Conservation (phyloP, 371 early-diverging fungal genomes). For the Phascolomyces articulosus region DNA sequence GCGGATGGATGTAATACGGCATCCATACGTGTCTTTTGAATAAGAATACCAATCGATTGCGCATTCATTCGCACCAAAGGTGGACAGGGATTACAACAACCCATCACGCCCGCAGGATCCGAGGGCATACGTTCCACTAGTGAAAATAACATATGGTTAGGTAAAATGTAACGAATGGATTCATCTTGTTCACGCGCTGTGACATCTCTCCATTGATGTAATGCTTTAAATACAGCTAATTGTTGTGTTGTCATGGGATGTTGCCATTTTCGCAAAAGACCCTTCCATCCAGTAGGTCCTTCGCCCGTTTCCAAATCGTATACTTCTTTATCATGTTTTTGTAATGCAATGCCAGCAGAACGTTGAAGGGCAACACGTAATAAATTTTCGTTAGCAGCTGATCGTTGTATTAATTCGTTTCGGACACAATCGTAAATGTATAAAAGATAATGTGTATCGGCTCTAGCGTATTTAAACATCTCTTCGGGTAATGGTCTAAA, state of each 20-base stretch:
- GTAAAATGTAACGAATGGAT: constrained; percentile 85
- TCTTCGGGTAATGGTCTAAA: constrained; percentile 86
- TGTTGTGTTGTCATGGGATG: constrained; percentile 62
- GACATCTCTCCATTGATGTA: constrained; percentile 93
- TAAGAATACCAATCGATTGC: constrained; percentile 71
- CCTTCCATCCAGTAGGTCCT: constrained; percentile 81
- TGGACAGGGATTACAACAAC: constrained; percentile 84
- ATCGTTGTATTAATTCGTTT: constrained; percentile 71
- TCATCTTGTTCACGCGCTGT: constrained; percentile 93
- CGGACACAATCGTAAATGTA: constrained; percentile 93
- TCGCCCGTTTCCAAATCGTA: constrained; percentile 80
- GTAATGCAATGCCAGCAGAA: constrained; percentile 70
- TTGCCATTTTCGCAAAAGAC: constrained; percentile 65
- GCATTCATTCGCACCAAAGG: constrained; percentile 85
- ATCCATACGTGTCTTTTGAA: constrained; percentile 56
- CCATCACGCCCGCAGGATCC: constrained; percentile 70
- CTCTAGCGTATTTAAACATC: constrained; percentile 92
- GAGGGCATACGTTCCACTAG: constrained; percentile 81
- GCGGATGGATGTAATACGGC: constrained; percentile 26
- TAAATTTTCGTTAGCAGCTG: constrained; percentile 64
- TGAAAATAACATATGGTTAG: constrained; percentile 85
- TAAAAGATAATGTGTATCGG: constrained; percentile 95
- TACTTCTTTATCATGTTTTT: constrained; percentile 73
- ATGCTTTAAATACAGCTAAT: constrained; percentile 79
- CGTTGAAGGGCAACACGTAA: constrained; percentile 69